Conservation (phyloP, 768 basidiomycete species). For the Kwoniella dendrophila region DNA sequence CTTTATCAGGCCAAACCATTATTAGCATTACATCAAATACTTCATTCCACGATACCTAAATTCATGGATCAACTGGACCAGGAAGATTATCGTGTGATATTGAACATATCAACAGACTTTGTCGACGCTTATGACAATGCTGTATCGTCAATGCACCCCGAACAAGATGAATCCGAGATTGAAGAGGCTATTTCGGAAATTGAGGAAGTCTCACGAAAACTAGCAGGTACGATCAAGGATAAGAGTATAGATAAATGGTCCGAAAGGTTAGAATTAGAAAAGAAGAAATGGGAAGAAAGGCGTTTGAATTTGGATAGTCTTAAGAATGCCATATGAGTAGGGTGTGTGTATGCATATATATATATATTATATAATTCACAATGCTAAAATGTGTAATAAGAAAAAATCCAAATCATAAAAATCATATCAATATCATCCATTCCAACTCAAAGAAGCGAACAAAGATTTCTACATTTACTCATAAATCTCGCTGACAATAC, state of each 20-base stretch:
- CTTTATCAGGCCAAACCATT: conserved; percentile 37
- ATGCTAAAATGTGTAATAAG: conserved; percentile 6
- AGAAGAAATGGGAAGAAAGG: conserved; percentile 28
- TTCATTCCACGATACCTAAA: conserved; percentile 38
- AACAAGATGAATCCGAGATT: conserved; percentile 38
- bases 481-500: conserved; percentile 85
- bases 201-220: conserved; percentile 4
- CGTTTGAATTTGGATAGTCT: conserved; percentile 20
- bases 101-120: conserved; percentile 22
- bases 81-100: conserved; percentile 20
- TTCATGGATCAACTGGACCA: conserved; percentile 11
- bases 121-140: conserved; percentile 38
- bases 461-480: conserved; percentile 25
- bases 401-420: background rate
- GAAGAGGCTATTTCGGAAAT: conserved; percentile 27
- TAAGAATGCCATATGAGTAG: conserved; percentile 21
- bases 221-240: conserved; percentile 11
- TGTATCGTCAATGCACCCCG: conserved; percentile 41
- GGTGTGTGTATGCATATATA: conserved; percentile 32
- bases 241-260: conserved; percentile 35
- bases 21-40: conserved; percentile 40
- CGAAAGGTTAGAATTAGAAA: conserved; percentile 28
- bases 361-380: conserved; percentile 9
- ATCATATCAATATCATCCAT: conserved; percentile 2
- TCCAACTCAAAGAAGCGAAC: background rate